Evolutionary conservation across 2,329 filamentous ascomycete genomes (phyloP).

Genomic region (Fusarium nodosum): DNA sequence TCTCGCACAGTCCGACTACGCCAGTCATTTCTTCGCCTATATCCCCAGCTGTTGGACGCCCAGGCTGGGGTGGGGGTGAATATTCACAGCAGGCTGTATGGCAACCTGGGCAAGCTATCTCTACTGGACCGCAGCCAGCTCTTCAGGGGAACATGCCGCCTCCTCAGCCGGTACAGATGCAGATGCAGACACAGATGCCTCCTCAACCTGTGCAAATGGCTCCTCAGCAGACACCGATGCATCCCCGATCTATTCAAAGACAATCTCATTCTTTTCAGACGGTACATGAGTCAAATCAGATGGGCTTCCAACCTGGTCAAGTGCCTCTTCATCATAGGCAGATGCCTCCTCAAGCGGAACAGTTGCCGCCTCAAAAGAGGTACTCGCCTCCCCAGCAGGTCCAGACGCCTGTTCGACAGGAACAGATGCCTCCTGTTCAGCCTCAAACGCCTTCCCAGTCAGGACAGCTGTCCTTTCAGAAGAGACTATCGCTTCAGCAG

Average conservation of each 20-base stretch:
- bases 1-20: constrained; percentile 38
- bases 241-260: constrained; percentile 12
- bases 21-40: constrained; percentile 30
- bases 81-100: constrained; percentile 42
- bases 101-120: constrained; percentile 42
- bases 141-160: constrained; percentile 21
- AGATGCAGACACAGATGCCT: neutral
- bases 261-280: constrained; percentile 16
- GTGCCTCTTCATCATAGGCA: constrained; percentile 5
- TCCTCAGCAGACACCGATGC: constrained; percentile 2
- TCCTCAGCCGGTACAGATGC: constrained; percentile 1
- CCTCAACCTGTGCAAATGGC: neutral
- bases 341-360: constrained; percentile 3
- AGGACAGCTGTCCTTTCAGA: constrained; percentile 1
- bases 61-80: constrained; percentile 42
- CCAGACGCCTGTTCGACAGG: constrained; percentile 2
- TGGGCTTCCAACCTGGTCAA: constrained; percentile 7
- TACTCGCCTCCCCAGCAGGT: constrained; percentile 2
- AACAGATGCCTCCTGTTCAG: neutral
- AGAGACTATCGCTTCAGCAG: constrained; percentile 7
- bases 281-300: constrained; percentile 1
- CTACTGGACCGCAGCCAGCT: constrained; percentile 3
- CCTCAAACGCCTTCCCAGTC: neutral
- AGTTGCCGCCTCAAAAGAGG: constrained; percentile 1
- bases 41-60: constrained; percentile 14